Evolutionary conservation across 352 stramenopile genomes (phyloP), one percentile per base, ranked within the genome.

Genomic region (Phytophthora macrochlamydospora): DNA sequence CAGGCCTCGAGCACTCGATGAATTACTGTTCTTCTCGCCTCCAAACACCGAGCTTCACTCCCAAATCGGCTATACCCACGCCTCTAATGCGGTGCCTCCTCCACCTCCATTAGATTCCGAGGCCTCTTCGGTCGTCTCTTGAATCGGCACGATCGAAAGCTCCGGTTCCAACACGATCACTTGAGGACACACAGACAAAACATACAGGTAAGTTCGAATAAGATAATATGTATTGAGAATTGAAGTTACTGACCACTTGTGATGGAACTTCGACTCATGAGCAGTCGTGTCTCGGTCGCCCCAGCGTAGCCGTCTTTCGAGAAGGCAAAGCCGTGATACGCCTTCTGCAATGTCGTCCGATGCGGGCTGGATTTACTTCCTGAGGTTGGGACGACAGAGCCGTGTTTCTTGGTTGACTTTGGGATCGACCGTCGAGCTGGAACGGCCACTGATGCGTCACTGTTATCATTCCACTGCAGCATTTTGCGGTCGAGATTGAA

Each of bases 321-420:
- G 66, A 92, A 94, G 9, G 85, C 85, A 70, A 91, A 94, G 1
- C 83, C 85, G 49, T 89, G 76, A 61, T 92, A 87, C 29, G 56
- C 65, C 40, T 71, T 76, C 28, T 76, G 74, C 43, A 77, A 46
- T 29, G 53, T 81, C 53, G 71, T 62, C 5, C 64, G 49, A 13
- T 81, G 66, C 48, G 65, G 55, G 11, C 65, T 51, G 12, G 35
- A 28, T 42, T 52, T 51, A 3, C 18, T 24, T 24, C 45, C 28
- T 14, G 65, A 67, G 9, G 73, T 78, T 14, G 81, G 82, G 33
- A 87, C 52, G 46, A 69, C 85, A 29, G 54, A 89, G 31, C 32
- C 67, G 58, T 46, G 69, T 28, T 68, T 60, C 69, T 78, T 62
- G 6, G 67, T 42, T 2, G 55, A 44, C 54, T 63, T 62, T 13